Evolutionary conservation across 2,329 filamentous ascomycete species (phyloP), one percentile per base, ranked within the genome.

Genomic region (Huntiella abstrusa): DNA sequence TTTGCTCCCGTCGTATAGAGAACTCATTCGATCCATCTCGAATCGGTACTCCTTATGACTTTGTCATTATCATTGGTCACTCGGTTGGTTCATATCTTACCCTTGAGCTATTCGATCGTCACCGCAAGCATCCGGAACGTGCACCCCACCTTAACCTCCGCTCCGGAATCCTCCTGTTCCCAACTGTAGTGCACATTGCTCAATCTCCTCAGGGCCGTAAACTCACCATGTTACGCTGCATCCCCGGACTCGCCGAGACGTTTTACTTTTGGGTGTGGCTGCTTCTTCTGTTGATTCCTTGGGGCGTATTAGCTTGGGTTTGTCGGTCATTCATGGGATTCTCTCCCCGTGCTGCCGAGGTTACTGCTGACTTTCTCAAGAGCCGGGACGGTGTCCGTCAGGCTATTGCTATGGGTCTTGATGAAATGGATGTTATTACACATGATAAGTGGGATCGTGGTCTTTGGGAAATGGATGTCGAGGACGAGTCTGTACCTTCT

Each of bases 41-140:
- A 1, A 52, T 59, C 35, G 62, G 60, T 33, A 54, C 58, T 41
- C 57, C 61, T 0, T 77, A 72, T 52, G 66, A 75, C 55, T 65
- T 65, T 43, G 70, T 85, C 13, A 66, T 84, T 5, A 61, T 87
- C 12, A 70, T 81, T 43, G 82, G 80, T 3, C 82, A 87, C 59
- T 84, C 80, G 0, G 77, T 87, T 1, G 82, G 82, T 17, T 65
- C 74, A 7, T 87, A 82, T 57, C 78, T 87, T 15, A 63, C 71
- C 2, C 71, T 85, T 52, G 80, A 86, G 57, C 61, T 82, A 28
- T 70, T 83, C 41, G 65, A 75, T 51, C 65, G 73, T 7, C 69
- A 76, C 51, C 61, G 67, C 33, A 62, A 63, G 34, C 53, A 61
- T 35, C 55, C 57, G 0, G 50, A 52, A 10, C 47, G 55, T 10